Conservation (phyloP, 2,329 filamentous ascomycete species). For the Diaporthe citriasiana region DNA sequence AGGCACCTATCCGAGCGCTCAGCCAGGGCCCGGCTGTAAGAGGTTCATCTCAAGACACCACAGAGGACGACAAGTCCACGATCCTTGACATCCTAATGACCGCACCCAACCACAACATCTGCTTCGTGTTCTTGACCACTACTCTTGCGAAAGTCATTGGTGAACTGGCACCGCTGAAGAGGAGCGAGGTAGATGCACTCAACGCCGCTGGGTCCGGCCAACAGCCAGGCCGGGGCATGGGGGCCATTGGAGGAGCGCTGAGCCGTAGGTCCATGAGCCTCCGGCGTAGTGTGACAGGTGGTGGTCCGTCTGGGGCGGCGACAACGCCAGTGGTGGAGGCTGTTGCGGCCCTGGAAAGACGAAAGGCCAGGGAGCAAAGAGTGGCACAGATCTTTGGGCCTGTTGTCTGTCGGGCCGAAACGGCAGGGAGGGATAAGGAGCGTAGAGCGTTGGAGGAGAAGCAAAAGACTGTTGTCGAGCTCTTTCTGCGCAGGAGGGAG, state of each 20-base stretch:
- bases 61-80: conserved; percentile 62
- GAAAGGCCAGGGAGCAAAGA: conserved; percentile 70
- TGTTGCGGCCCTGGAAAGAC: conserved; percentile 63
- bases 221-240: conserved; percentile 41
- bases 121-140: conserved; percentile 87
- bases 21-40: conserved; percentile 53
- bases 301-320: conserved; percentile 45
- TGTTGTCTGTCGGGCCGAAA: conserved; percentile 69
- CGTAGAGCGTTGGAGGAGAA: conserved; percentile 72
- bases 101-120: conserved; percentile 85
- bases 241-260: conserved; percentile 46
- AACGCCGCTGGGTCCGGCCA: conserved; percentile 43
- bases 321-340: conserved; percentile 47
- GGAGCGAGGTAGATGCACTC: conserved; percentile 55
- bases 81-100: conserved; percentile 81
- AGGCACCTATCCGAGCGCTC: conserved; percentile 53
- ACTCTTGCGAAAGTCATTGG: conserved; percentile 73
- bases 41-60: conserved; percentile 39
- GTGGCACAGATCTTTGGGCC: conserved; percentile 76
- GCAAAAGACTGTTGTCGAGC: conserved; percentile 76
- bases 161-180: conserved; percentile 61
- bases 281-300: conserved; percentile 49
- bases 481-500: conserved; percentile 69
- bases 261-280: conserved; percentile 64
- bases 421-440: conserved; percentile 63